Evolutionary conservation across 2,329 filamentous ascomycete genomes (phyloP).

Genomic region (Tolypocladium album): DNA sequence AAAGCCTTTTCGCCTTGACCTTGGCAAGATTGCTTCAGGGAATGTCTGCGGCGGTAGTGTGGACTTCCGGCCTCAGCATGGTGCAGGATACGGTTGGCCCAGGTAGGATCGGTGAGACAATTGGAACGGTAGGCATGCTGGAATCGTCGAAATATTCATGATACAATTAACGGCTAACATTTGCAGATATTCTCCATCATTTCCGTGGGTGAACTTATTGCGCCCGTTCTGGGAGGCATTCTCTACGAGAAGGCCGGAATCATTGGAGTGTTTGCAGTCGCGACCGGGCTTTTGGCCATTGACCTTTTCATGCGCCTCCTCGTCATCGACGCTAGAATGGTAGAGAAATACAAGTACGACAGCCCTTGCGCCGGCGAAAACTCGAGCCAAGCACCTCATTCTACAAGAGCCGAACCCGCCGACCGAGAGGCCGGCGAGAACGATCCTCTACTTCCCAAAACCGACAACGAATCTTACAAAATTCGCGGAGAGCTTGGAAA

Average conservation of each 20-base stretch:
- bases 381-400: not conserved
- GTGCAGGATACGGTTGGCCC: not conserved
- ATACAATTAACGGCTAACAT: not conserved
- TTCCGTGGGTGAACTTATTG: not conserved
- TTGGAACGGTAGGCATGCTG: not conserved
- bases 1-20: not conserved
- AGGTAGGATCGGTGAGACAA: not conserved
- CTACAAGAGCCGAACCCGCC: not conserved
- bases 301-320: not conserved
- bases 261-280: not conserved
- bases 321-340: not conserved
- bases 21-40: not conserved
- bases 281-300: not conserved
- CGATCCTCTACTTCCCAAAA: not conserved
- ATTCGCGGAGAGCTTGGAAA: not conserved
- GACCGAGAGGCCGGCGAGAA: not conserved
- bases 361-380: not conserved
- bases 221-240: not conserved
- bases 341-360: not conserved
- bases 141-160: too few relatives aligned
- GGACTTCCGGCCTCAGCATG: not conserved
- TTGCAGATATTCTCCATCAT: not conserved
- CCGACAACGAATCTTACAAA: not conserved
- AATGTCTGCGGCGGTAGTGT: not conserved
- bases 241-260: not conserved